Base-by-base conservation (phyloP, 306 rosid genomes). In the Fragaria iinumae region DNA sequence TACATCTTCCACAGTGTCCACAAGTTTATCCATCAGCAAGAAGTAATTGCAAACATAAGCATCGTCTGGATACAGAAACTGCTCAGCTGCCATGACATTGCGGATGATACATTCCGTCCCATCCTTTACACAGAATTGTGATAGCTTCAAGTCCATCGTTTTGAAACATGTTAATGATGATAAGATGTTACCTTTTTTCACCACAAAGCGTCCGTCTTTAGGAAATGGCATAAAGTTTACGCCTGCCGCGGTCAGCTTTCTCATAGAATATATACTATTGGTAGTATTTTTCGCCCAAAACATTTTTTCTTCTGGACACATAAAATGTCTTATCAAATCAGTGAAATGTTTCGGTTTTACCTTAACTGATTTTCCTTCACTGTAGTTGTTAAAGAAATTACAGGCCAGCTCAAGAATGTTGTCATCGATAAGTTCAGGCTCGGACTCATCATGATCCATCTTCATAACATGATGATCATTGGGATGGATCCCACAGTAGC, bases 51-150 rank as follows among this genome's bases (percentile, higher is more conserved):
- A 87, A 16, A 90, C 77, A n/a, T 85, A n/a, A n/a, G 81, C 12
- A n/a, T n/a, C n/a, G 0, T 68, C 29, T 0, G 90, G 87, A 20
- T 88, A 84, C 53, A 84, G 76, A 50, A 91, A 88, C 71, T 83
- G 91, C 79, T 88, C 91, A 16, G 86, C 53, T 2, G 94, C 90
- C 73, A 88, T 84, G 2, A 90, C 80, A 57, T 90, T 90, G 16
- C 91, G 63, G 0, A 84, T 41, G 20, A 86, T 2, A 5, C 41
- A 69, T 45, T 69, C 57, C 8, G 57, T 69, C 14, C 47, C 73
- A 17, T 45, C 55, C 39, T 27, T 14, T 3, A 69, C 73, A 25
- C 23, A 8, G 6, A 68, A 23, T 3, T 0, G 39, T 8, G 73
- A 14, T 0, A 69, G 12, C 57, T 45, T 69, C 57, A 69, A 27